Conservation (phyloP, 164 flowering plant genomes). For the Liquidambar formosana region DNA sequence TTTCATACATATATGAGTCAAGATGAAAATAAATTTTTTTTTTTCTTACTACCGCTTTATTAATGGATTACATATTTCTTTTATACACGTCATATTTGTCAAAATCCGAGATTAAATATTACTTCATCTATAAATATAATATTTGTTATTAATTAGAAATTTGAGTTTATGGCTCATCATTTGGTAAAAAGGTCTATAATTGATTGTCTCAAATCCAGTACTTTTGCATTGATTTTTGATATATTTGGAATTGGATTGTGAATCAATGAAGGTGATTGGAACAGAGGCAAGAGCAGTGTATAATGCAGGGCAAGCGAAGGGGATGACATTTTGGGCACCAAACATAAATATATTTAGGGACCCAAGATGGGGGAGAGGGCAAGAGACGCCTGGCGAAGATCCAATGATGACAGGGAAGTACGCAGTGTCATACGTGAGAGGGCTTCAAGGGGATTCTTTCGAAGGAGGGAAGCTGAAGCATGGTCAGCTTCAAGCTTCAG, state of each 20-base stretch:
- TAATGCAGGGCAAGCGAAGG: conserved; percentile 84
- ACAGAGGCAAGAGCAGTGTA: conserved; percentile 82
- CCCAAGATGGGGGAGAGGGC: conserved; percentile 99
- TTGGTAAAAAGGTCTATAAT: too few relatives aligned
- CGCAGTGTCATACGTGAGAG: conserved; percentile 76
- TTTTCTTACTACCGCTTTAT: too few relatives aligned
- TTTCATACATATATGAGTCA: too few relatives aligned
- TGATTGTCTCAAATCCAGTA: too few relatives aligned
- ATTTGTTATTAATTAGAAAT: too few relatives aligned
- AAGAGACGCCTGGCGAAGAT: conserved; percentile 96
- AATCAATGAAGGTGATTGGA: conserved; percentile 51
- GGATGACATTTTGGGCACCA: conserved; percentile 97
- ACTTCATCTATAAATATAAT: too few relatives aligned
- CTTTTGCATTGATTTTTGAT: too few relatives aligned
- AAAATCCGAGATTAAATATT: too few relatives aligned
- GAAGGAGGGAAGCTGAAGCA: conserved; percentile 41
- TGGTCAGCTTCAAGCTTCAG: conserved; percentile 70
- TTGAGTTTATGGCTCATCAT: too few relatives aligned
- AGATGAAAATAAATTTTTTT: too few relatives aligned
- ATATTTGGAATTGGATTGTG: neutral
- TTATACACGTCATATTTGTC: too few relatives aligned
- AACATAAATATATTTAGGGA: conserved; percentile 89
- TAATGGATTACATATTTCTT: too few relatives aligned
- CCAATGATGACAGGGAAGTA: conserved; percentile 63
- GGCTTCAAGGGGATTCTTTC: conserved; percentile 77